Evolutionary conservation across 140 eudicot genomes (phyloP).

Genomic region (Eryngium alpinum): DNA sequence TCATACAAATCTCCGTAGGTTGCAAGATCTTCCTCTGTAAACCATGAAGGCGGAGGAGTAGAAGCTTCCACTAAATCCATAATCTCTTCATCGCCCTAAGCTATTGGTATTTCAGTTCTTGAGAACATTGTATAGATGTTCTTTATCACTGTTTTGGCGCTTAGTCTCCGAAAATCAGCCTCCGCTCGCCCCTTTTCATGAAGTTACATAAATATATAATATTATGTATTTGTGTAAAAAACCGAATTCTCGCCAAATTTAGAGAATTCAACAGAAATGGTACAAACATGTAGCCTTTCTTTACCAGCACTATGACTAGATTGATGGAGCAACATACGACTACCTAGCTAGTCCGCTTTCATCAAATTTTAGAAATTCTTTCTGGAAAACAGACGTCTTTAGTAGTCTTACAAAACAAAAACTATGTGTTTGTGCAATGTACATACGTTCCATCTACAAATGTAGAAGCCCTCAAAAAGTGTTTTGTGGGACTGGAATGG

Average conservation of each 20-base stretch:
- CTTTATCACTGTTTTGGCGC: conserved; percentile 42
- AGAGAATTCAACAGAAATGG: too few species aligned
- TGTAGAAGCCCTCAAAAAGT: conserved; percentile 64
- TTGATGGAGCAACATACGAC: not conserved
- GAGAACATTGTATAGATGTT: conserved; percentile 59
- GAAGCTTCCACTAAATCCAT: conserved; percentile 64
- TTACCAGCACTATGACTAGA: too few species aligned
- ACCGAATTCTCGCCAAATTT: too few species aligned
- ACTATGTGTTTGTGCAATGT: not conserved
- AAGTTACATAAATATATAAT: not conserved
- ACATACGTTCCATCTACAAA: conserved; percentile 48
- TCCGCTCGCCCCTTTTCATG: conserved; percentile 69
- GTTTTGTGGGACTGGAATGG: conserved; percentile 12
- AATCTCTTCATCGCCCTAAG: conserved; percentile 58
- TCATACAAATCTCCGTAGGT: conserved; percentile 39
- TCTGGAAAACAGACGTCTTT: not conserved
- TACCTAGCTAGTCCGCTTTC: too few species aligned
- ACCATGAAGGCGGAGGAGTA: conserved; percentile 63
- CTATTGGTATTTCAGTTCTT: conserved; percentile 53
- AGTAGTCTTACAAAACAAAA: too few species aligned
- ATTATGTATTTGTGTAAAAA: not conserved
- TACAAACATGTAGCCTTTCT: too few species aligned
- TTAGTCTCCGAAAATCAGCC: conserved; percentile 55
- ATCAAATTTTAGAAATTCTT: too few species aligned
- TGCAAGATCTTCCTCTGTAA: conserved; percentile 61